phyloP scores from a whole-genome alignment of 768 basidiomycete species.

The Fibroporia radiculosa region DNA sequence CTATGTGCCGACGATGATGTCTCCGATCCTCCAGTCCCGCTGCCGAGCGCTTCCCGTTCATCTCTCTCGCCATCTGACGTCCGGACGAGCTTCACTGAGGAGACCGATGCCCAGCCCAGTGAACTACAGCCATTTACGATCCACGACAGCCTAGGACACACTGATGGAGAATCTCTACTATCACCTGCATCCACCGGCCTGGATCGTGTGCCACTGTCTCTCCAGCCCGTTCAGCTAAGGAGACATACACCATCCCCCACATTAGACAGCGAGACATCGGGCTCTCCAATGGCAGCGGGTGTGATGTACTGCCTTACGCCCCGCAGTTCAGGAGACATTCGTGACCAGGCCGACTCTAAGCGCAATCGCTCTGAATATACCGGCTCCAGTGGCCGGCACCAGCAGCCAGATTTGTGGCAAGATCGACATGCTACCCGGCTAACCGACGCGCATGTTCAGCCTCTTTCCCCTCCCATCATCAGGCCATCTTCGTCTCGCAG shows the following conservation, averaged over 20 bases:
- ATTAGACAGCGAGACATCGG: neutral
- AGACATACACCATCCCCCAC: conserved; percentile 20
- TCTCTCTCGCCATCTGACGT: neutral
- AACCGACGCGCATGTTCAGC: neutral
- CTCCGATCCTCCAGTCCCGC: conserved; percentile 5
- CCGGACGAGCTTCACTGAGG: neutral
- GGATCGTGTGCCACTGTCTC: conserved; percentile 14
- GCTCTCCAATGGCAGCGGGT: neutral
- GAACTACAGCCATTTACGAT: neutral
- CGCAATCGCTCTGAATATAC: neutral
- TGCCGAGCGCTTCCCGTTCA: neutral
- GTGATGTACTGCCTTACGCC: neutral
- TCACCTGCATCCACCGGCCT: no score
- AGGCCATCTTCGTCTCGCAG: conserved; percentile 8
- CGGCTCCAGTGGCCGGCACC: neutral
- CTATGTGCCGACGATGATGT: conserved; percentile 46
- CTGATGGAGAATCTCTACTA: no score
- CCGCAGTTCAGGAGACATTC: conserved; percentile 2
- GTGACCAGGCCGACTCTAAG: neutral
- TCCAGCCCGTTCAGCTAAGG: conserved; percentile 12
- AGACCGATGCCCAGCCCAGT: neutral
- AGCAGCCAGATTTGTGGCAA: conserved; percentile 3
- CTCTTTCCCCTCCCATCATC: neutral
- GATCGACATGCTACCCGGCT: neutral
- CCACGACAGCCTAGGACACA: no score